A percentile compares a stretch with the other conserved stretches of the same genome.
These are phyloP conservation scores for Coprinellus aureogranulatus DNA, from an alignment of 768 basidiomycete genomes.

Conservation along the genomic window DNA sequence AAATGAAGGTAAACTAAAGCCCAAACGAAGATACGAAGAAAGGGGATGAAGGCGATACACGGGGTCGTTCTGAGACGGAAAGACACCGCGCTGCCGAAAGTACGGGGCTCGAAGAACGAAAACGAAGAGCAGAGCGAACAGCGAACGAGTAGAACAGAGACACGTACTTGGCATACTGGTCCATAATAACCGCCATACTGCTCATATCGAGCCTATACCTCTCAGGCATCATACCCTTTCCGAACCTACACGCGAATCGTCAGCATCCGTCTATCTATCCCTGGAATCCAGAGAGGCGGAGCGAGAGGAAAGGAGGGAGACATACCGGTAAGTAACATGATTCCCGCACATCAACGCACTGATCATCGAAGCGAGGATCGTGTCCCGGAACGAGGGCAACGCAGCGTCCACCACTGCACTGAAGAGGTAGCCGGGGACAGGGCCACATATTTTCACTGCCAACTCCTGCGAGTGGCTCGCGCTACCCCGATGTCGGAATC, in stretches of 20 bases:
- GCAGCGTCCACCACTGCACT: constrained; percentile 30
- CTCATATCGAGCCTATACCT: constrained; percentile 69
- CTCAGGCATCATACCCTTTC: constrained; percentile 87
- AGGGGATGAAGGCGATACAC: too few relatives aligned
- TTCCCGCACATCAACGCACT: constrained; percentile 68
- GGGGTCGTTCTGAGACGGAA: too few relatives aligned
- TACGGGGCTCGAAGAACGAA: constrained; percentile 13
- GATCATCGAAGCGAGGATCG: constrained; percentile 59
- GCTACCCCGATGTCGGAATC: constrained; percentile 20
- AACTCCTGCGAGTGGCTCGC: constrained; percentile 24
- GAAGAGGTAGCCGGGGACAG: constrained; percentile 31
- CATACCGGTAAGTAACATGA: constrained; percentile 70
- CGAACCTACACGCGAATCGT: constrained; percentile 40
- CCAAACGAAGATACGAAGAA: too few relatives aligned
- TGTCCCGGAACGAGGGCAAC: constrained; percentile 70
- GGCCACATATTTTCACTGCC: constrained; percentile 35
- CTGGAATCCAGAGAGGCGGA: too few relatives aligned
- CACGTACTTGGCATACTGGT: constrained; percentile 71
- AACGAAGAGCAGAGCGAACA: neutral
- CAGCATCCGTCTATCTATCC: too few relatives aligned
- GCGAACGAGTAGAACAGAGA: neutral
- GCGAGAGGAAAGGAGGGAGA: too few relatives aligned
- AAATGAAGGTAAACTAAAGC: too few relatives aligned
- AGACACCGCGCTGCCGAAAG: too few relatives aligned
- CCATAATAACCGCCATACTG: constrained; percentile 80